These are phyloP conservation scores for Penicillium expansum DNA, from an alignment of 2,329 filamentous ascomycete genomes.

Conservation along the genomic window DNA sequence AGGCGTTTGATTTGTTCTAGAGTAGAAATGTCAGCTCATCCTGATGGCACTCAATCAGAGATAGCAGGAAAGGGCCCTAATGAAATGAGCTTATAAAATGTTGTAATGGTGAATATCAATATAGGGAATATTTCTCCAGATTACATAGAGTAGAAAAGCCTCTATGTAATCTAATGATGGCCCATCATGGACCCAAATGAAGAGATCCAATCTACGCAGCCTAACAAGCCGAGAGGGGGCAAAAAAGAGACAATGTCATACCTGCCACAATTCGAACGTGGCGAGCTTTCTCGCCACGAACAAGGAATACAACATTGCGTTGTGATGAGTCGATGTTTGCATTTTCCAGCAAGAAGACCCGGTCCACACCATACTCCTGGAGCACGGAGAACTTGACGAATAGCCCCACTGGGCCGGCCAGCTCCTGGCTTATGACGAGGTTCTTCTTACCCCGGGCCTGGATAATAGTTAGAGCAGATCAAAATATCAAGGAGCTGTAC, in stretches of 20 bases:
- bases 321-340: slow-evolving; percentile 92
- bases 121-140: slow-evolving; percentile 55
- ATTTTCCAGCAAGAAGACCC: slow-evolving; percentile 95
- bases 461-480: slow-evolving; percentile 20
- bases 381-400: slow-evolving; percentile 94
- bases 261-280: slow-evolving; percentile 85
- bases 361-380: slow-evolving; percentile 96
- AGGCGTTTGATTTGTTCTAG: slow-evolving; percentile 87
- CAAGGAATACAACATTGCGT: slow-evolving; percentile 91
- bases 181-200: slow-evolving; percentile 34
- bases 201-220: not conserved
- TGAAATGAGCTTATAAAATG: slow-evolving; percentile 38
- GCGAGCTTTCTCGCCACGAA: slow-evolving; percentile 81
- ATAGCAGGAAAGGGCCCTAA: slow-evolving; percentile 42
- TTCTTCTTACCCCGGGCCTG: slow-evolving; percentile 99
- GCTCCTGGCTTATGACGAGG: slow-evolving; percentile 82
- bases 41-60: slow-evolving; percentile 52
- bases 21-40: slow-evolving; percentile 54
- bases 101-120: slow-evolving; percentile 32
- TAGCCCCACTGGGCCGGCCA: slow-evolving; percentile 84
- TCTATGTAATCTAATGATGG: slow-evolving; percentile 61
- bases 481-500: slow-evolving; percentile 46
- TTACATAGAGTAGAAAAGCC: slow-evolving; percentile 51
- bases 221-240: slow-evolving; percentile 6
- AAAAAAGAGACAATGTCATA: slow-evolving; percentile 49